These are phyloP conservation scores for Aspergillus tamarii DNA, from an alignment of 2,329 filamentous ascomycete genomes.

Conservation along the genomic window DNA sequence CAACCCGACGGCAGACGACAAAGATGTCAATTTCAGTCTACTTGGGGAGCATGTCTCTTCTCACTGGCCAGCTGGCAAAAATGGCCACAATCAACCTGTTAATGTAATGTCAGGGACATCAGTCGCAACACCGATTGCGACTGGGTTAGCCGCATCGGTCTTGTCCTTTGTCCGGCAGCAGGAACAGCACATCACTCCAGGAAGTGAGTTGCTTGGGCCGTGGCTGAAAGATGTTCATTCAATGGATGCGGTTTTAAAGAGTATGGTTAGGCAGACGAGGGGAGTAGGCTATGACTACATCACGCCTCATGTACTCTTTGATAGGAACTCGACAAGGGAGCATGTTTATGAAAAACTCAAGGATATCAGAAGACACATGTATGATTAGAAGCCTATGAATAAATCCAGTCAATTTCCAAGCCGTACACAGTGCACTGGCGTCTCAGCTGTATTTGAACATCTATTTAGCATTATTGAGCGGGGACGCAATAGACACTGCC, in stretches of 20 bases:
- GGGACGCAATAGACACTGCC: slow-evolving; percentile 27
- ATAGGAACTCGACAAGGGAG: slow-evolving; percentile 13
- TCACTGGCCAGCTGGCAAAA: slow-evolving; percentile 15
- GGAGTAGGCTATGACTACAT: slow-evolving; percentile 18
- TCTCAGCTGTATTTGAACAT: too few species aligned
- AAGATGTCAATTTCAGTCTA: slow-evolving; percentile 17
- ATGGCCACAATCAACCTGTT: slow-evolving; percentile 10
- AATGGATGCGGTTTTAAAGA: slow-evolving; percentile 18
- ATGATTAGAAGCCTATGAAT: slow-evolving; percentile 1
- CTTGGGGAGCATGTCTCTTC: slow-evolving; percentile 18
- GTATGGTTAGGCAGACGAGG: slow-evolving; percentile 15
- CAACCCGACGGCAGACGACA: slow-evolving; percentile 12
- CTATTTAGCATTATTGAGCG: slow-evolving; percentile 15
- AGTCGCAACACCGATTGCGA: slow-evolving; percentile 18
- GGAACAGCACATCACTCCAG: slow-evolving; percentile 7
- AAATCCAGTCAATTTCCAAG: not conserved
- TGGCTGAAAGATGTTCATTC: slow-evolving; percentile 14
- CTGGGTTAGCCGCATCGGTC: slow-evolving; percentile 15
- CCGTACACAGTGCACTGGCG: too few species aligned
- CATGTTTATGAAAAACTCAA: slow-evolving; percentile 11
- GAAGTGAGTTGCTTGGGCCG: slow-evolving; percentile 11
- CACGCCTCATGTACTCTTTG: slow-evolving; percentile 17
- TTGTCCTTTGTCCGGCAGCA: slow-evolving; percentile 14
- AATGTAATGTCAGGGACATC: slow-evolving; percentile 17
- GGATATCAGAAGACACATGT: slow-evolving; percentile 8